These are phyloP conservation scores for Candida multigemmis DNA, from an alignment of 805 yeast species.

Conservation along the genomic window DNA sequence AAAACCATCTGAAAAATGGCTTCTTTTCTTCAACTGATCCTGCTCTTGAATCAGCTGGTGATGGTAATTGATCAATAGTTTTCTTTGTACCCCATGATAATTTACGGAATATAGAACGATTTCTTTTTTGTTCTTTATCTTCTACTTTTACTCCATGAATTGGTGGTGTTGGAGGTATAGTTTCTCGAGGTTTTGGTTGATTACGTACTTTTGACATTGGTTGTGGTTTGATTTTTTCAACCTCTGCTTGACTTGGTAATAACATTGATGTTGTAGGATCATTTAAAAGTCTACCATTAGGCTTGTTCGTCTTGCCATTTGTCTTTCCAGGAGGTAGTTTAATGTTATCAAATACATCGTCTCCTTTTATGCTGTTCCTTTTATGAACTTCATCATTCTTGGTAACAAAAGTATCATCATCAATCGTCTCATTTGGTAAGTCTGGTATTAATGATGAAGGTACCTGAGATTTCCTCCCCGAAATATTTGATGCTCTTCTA, in stretches of 20 bases:
- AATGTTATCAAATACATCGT: slow-evolving; percentile 33
- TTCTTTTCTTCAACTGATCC: slow-evolving; percentile 17
- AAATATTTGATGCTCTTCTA: slow-evolving; percentile 7
- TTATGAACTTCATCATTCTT: slow-evolving; percentile 14
- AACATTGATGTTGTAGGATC: slow-evolving; percentile 15
- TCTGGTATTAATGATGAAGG: slow-evolving; percentile 13
- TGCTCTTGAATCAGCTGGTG: slow-evolving; percentile 23
- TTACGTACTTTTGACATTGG: slow-evolving; percentile 7
- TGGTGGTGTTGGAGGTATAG: slow-evolving; percentile 9
- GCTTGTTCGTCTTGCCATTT: slow-evolving; percentile 1
- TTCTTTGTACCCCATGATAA: slow-evolving; percentile 41
- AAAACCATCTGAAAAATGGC: slow-evolving; percentile 34
- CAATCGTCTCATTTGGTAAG: slow-evolving; percentile 13
- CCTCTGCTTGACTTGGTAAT: slow-evolving; percentile 1
- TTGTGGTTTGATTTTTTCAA: slow-evolving; percentile 2
- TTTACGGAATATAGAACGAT: slow-evolving; percentile 38
- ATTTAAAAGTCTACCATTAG: neutral
- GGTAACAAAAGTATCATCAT: slow-evolving; percentile 35
- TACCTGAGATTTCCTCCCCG: slow-evolving; percentile 18
- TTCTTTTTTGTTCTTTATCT: slow-evolving; percentile 23
- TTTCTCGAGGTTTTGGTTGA: slow-evolving; percentile 7
- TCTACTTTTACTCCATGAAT: slow-evolving; percentile 11
- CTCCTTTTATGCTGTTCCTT: slow-evolving; percentile 7
- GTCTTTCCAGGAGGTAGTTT: slow-evolving; percentile 35
- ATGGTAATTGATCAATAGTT: slow-evolving; percentile 25